Conservation (phyloP, 345 rosid species). For the Geranium brycei region DNA sequence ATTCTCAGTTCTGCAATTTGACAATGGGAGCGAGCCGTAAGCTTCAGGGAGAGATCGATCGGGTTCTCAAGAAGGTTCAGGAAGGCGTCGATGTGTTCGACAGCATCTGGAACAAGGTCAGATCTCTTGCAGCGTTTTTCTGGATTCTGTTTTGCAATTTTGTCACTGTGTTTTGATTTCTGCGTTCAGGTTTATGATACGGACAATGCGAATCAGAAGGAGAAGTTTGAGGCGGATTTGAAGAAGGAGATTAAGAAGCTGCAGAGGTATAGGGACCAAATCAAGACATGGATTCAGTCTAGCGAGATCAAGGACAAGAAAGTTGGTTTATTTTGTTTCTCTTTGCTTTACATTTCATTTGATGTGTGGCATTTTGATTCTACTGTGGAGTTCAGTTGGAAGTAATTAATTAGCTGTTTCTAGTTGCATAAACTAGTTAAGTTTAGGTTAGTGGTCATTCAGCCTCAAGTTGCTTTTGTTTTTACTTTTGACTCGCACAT, state of each 20-base stretch:
- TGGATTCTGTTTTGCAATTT: not conserved
- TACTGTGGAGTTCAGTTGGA: no score
- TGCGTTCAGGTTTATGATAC: slow-evolving; percentile 70
- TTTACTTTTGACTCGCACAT: no score
- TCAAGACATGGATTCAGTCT: slow-evolving; percentile 96
- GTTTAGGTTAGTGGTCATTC: no score
- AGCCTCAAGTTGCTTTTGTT: no score
- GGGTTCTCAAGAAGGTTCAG: slow-evolving; percentile 94
- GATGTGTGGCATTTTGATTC: no score
- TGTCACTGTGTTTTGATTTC: not conserved
- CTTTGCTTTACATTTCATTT: not conserved
- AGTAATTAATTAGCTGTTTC: no score
- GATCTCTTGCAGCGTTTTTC: no score
- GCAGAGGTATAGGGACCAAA: slow-evolving; percentile 97
- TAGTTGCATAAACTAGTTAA: no score
- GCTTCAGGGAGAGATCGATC: slow-evolving; percentile 97
- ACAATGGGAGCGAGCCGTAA: slow-evolving; percentile 96
- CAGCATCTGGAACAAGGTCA: slow-evolving; percentile 95
- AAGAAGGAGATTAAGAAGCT: slow-evolving; percentile 97
- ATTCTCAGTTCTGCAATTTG: not conserved
- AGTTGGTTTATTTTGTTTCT: slow-evolving; percentile 18
- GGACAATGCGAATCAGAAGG: slow-evolving; percentile 94
- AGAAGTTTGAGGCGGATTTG: slow-evolving; percentile 93
- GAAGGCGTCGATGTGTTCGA: slow-evolving; percentile 98
- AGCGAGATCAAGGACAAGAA: slow-evolving; percentile 94